Evolutionary conservation across 106 monocot species (phyloP).

Genomic region (Gastrodia elata): DNA sequence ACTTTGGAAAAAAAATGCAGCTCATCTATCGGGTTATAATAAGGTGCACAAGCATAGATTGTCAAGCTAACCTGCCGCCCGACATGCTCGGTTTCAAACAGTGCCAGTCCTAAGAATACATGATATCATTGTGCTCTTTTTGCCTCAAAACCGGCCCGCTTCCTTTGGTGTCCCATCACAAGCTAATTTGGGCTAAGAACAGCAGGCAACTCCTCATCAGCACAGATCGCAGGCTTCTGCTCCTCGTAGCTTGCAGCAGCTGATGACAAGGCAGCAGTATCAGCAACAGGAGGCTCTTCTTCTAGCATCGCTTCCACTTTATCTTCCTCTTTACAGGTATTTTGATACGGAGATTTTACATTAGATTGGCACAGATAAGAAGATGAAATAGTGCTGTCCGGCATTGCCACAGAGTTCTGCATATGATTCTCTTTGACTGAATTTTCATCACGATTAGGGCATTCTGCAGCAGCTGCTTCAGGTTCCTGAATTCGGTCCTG

Average conservation of each 20-base stretch:
- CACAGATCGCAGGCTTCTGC: not conserved
- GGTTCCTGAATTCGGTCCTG: not conserved
- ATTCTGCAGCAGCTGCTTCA: not conserved
- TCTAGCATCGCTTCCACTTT: not conserved
- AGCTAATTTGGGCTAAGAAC: not conserved
- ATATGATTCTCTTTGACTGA: not conserved
- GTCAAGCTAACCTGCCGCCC: too few species aligned
- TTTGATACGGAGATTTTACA: not conserved
- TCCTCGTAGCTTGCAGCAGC: not conserved
- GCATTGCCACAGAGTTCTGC: not conserved
- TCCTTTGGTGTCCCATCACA: too few species aligned
- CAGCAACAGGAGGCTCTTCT: too few species aligned
- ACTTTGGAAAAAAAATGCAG: too few species aligned
- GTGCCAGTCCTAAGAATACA: too few species aligned
- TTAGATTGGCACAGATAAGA: constrained; percentile 4
- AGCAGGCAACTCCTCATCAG: not conserved
- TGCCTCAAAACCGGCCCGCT: not conserved
- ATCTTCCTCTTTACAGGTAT: not conserved
- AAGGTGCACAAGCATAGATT: too few species aligned
- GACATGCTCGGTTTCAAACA: too few species aligned
- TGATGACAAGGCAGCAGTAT: not conserved
- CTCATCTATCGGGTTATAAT: too few species aligned
- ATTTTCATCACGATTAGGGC: not conserved
- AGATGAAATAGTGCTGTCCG: not conserved
- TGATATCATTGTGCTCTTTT: too few species aligned